phyloP scores from a whole-genome alignment of 106 monocot genomes.

The Acanthochlamys bracteata region DNA sequence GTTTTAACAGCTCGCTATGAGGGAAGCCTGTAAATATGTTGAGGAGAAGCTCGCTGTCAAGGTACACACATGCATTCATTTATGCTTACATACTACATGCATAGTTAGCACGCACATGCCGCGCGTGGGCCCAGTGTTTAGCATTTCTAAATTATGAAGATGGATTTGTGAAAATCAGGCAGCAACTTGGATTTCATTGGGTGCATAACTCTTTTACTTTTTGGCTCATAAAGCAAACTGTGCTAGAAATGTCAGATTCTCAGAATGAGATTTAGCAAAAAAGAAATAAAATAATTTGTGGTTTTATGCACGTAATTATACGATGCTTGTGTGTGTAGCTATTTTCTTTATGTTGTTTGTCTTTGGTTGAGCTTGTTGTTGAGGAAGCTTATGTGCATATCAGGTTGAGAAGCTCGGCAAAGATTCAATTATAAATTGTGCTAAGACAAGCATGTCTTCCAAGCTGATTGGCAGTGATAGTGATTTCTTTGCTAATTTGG shows the following conservation, averaged over 20 bases:
- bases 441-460: conserved; percentile 99
- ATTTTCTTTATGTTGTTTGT: not conserved
- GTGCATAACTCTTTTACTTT: not conserved
- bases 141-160: not conserved
- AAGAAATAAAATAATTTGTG: too few species aligned
- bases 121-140: not conserved
- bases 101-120: too few species aligned
- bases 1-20: conserved; percentile 80
- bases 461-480: conserved; percentile 77
- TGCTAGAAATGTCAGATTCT: too few species aligned
- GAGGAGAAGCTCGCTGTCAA: conserved; percentile 88
- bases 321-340: not conserved
- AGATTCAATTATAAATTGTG: conserved; percentile 88
- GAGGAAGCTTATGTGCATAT: conserved; percentile 9
- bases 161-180: too few species aligned
- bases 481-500: conserved; percentile 95
- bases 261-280: too few species aligned
- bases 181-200: too few species aligned
- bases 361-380: not conserved
- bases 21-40: conserved; percentile 95
- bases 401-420: conserved; percentile 98
- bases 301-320: not conserved
- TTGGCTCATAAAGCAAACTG: not conserved
- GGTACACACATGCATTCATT: conserved; percentile 22
- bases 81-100: too few species aligned